Base-by-base conservation (phyloP, 306 rosid species). In the Rosa chinensis region DNA sequence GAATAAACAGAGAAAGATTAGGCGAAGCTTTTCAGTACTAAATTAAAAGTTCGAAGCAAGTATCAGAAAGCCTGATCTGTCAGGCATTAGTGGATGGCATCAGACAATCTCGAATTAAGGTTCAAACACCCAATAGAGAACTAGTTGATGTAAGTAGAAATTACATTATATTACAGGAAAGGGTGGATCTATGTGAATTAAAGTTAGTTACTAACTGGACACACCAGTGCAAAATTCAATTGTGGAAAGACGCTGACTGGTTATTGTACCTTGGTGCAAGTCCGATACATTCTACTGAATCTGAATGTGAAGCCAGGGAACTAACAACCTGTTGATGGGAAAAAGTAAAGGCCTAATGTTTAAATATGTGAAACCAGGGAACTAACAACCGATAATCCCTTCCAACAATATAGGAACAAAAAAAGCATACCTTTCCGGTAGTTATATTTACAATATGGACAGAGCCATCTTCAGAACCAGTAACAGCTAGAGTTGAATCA, bases 381-480 rank as follows among this genome's bases (percentile, higher is more conserved):
- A 63, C 62, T 32, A 23, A 25, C 67, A 55, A 14, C 42, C 4
- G 17, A 61, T 14, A n/a, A 44, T 37, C 8, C 64, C 66, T 35
- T 52, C 77, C 58, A 42, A 14, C 2, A 53, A 76, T 81, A 72
- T 40, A 50, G 64, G 66, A 84, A 73, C 16, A 62, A 69, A 78
- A 72, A 18, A 81, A 76, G 20, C 32, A n/a, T 82, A 95, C 99
- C 90, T 62, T 91, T 83, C 98, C 99, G 0, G 92, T 89, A 37
- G 87, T 53, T 74, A 95, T 89, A 58, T 93, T 93, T 83, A 93
- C 97, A 79, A 95, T 72, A 76, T 83, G 93, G 52, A 86, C 86
- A 78, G 95, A 93, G 66, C 96, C 92, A 87, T 95, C 97, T 84
- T 79, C 85, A 59, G 98, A 90, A 84, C 98, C 98, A 76, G 98